phyloP scores from a whole-genome alignment of 108 stramenopile species.

The Nitzschia sp. region DNA sequence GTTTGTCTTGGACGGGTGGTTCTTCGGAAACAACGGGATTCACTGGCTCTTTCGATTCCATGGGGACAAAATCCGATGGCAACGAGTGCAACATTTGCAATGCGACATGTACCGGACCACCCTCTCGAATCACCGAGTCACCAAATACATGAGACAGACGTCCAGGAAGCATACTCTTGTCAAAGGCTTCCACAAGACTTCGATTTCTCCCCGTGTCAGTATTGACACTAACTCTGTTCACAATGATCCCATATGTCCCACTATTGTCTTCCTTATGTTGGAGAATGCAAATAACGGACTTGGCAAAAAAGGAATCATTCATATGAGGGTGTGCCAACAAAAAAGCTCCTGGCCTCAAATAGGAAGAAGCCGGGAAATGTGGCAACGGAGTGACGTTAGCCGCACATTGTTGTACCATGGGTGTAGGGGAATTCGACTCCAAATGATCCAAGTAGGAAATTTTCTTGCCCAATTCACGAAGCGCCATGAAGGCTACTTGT shows the following conservation, averaged over 20 bases:
- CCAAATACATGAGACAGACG: conserved; percentile 59
- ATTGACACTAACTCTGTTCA: conserved; percentile 64
- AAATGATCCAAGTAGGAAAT: conserved; percentile 53
- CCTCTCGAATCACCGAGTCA: conserved; percentile 58
- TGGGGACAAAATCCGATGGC: conserved; percentile 11
- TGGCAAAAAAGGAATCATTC: conserved; percentile 68
- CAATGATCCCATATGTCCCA: conserved; percentile 74
- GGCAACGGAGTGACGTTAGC: conserved; percentile 36
- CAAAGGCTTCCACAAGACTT: conserved; percentile 36
- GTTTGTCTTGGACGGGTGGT: background rate
- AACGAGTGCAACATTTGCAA: conserved; percentile 72
- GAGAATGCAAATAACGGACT: conserved; percentile 72
- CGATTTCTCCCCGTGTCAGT: conserved; percentile 27
- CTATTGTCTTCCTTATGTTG: conserved; percentile 22
- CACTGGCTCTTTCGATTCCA: background rate
- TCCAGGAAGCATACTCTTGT: conserved; percentile 30
- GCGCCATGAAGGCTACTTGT: conserved; percentile 67
- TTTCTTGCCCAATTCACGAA: conserved; percentile 74
- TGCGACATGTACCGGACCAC: conserved; percentile 77
- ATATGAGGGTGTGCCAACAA: conserved; percentile 79
- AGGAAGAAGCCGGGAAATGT: conserved; percentile 21
- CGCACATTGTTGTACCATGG: conserved; percentile 18
- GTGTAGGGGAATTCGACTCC: conserved; percentile 13
- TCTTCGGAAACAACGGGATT: background rate
- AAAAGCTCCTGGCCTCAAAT: conserved; percentile 72